Evolutionary conservation across 2,329 filamentous ascomycete species (phyloP).

Genomic region (Microcyclosporella mali): DNA sequence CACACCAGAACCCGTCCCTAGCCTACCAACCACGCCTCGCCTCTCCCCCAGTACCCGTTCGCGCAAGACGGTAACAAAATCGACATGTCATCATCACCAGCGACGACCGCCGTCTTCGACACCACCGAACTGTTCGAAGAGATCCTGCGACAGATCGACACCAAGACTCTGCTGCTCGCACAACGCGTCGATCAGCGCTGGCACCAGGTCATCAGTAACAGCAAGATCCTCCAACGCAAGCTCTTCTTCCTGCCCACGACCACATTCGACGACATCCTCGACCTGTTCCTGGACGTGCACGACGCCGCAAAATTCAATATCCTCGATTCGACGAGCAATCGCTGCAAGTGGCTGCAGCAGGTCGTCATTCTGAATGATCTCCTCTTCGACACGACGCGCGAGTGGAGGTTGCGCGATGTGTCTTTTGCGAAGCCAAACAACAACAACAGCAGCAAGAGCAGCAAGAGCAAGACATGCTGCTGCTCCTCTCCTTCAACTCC

Average conservation of each 20-base stretch:
- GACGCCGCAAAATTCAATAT: conserved; percentile 12
- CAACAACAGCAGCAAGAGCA: neutral
- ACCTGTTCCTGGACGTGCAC: conserved; percentile 9
- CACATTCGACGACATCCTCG: conserved; percentile 13
- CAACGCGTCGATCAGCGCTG: conserved; percentile 16
- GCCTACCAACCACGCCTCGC: no score
- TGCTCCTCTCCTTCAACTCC: no score
- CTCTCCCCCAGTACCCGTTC: no score
- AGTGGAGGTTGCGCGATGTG: conserved; percentile 11
- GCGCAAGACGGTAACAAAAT: no score
- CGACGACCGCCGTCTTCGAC: conserved; percentile 8
- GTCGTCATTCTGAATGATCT: conserved; percentile 16
- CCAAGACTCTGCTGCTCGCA: conserved; percentile 13
- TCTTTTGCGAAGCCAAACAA: conserved; percentile 8
- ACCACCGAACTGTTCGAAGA: conserved; percentile 14
- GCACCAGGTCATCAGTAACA: conserved; percentile 12
- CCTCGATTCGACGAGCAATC: conserved; percentile 14
- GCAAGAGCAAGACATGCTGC: no score
- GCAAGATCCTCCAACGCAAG: conserved; percentile 15
- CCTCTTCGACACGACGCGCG: conserved; percentile 15
- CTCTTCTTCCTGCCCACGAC: conserved; percentile 18
- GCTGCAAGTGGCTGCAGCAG: conserved; percentile 13
- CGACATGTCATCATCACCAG: neutral
- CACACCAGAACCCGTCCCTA: no score
- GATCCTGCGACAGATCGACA: conserved; percentile 17